These are phyloP conservation scores for Stylonectria norvegica DNA, from an alignment of 2,329 filamentous ascomycete genomes.

Conservation along the genomic window DNA sequence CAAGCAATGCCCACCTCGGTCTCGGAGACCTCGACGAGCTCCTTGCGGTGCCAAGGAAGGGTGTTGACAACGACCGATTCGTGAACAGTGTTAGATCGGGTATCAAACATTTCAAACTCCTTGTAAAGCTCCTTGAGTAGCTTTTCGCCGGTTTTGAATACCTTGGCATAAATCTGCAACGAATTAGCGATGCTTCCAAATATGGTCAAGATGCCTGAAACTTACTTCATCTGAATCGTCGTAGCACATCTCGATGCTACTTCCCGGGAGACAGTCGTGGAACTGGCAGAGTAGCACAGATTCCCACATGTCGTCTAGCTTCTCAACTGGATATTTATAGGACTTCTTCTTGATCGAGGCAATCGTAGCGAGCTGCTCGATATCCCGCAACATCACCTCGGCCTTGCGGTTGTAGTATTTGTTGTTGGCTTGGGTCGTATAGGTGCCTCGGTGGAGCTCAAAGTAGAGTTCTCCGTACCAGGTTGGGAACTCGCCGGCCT, in stretches of 20 bases:
- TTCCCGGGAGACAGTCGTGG: conserved; percentile 94
- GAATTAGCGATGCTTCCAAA: conserved; percentile 6
- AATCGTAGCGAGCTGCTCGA: conserved; percentile 84
- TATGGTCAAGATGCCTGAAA: neutral
- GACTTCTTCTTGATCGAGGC: conserved; percentile 68
- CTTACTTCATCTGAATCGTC: conserved; percentile 81
- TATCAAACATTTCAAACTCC: conserved; percentile 59
- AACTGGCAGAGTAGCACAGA: conserved; percentile 89
- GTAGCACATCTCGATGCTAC: conserved; percentile 96
- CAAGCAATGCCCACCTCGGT: conserved; percentile 52
- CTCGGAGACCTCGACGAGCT: conserved; percentile 64
- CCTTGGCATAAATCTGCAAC: conserved; percentile 68
- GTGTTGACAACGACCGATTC: conserved; percentile 73
- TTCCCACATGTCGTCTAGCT: conserved; percentile 98
- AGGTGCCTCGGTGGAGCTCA: conserved; percentile 93
- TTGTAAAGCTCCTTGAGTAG: conserved; percentile 67
- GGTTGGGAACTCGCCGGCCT: conserved; percentile 75
- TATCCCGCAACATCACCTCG: conserved; percentile 79
- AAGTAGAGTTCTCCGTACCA: conserved; percentile 99
- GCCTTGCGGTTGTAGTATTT: conserved; percentile 89
- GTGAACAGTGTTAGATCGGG: conserved; percentile 37
- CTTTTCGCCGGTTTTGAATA: conserved; percentile 73
- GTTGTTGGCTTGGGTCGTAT: conserved; percentile 96
- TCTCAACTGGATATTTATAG: conserved; percentile 89
- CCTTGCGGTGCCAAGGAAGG: conserved; percentile 77